A percentile compares a stretch with the other conserved stretches of the same genome.
These are phyloP conservation scores for Penstemon davidsonii DNA, from an alignment of 257 asterid genomes.

Conservation along the genomic window DNA sequence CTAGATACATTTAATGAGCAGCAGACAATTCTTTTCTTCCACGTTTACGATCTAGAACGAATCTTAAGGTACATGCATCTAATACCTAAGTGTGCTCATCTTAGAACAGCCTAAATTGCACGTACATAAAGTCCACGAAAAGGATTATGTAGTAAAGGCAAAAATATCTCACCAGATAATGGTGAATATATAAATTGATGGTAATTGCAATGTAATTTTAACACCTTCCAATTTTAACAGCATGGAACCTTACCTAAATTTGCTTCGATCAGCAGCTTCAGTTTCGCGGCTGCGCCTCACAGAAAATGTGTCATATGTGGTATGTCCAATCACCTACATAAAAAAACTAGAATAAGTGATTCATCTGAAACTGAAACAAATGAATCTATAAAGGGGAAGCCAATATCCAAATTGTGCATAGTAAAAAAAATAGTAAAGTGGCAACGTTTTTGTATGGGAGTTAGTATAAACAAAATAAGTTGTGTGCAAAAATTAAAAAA, in stretches of 20 bases:
- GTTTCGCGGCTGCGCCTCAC: background rate
- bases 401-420: background rate
- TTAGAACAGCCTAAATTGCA: background rate
- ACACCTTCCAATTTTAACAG: no score
- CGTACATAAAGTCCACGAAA: background rate
- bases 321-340: background rate
- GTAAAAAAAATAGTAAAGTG: no score
- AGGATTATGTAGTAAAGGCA: slow-evolving; percentile 10
- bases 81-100: slow-evolving; percentile 8
- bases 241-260: background rate
- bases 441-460: no score
- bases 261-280: background rate
- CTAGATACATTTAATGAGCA: slow-evolving; percentile 17
- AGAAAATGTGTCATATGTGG: background rate
- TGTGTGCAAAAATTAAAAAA: background rate
- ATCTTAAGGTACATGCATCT: slow-evolving; percentile 7
- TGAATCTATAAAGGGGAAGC: background rate
- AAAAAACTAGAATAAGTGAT: slow-evolving; percentile 4
- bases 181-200: background rate
- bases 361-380: slow-evolving; percentile 11
- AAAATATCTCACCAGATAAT: slow-evolving; percentile 10
- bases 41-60: background rate
- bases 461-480: background rate
- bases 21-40: background rate
- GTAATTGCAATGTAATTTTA: background rate